These are phyloP conservation scores for Microdochium nivale DNA, from an alignment of 2,329 filamentous ascomycete species.

Conservation along the genomic window DNA sequence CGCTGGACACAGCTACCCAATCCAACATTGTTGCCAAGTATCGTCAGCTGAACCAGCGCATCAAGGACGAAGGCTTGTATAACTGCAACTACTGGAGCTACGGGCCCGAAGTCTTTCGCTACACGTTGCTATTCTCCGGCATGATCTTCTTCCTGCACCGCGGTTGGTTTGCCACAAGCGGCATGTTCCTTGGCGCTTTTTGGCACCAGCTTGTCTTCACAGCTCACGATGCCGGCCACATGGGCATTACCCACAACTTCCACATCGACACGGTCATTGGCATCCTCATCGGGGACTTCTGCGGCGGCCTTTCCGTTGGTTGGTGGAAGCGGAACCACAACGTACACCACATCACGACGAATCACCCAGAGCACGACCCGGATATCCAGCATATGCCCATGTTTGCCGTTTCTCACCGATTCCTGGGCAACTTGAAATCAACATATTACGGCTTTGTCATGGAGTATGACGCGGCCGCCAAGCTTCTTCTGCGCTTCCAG, in stretches of 20 bases:
- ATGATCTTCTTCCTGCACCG: constrained; percentile 53
- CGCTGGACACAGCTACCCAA: constrained; percentile 66
- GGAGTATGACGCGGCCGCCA: constrained; percentile 67
- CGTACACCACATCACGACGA: constrained; percentile 93
- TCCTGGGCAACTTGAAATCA: constrained; percentile 63
- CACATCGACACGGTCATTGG: constrained; percentile 76
- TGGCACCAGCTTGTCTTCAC: constrained; percentile 96
- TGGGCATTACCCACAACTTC: constrained; percentile 93
- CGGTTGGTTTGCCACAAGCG: constrained; percentile 63
- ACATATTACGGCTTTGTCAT: constrained; percentile 80
- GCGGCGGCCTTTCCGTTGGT: constrained; percentile 81
- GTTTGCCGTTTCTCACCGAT: constrained; percentile 77
- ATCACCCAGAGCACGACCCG: constrained; percentile 89
- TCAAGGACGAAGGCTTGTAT: constrained; percentile 70
- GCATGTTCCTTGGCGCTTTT: constrained; percentile 66
- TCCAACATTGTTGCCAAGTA: constrained; percentile 72
- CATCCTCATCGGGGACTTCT: constrained; percentile 81
- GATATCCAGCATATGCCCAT: constrained; percentile 90
- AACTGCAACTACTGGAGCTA: constrained; percentile 79
- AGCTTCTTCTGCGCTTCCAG: constrained; percentile 63
- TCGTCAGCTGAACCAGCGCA: constrained; percentile 62
- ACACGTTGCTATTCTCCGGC: constrained; percentile 55
- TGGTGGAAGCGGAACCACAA: constrained; percentile 99
- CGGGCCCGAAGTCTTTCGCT: constrained; percentile 64
- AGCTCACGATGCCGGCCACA: constrained; percentile 92